Percentiles rank a stretch among this genome's conserved stretches.
phyloP scores from a whole-genome alignment of 345 rosid genomes.

The Erucastrum elatum region DNA sequence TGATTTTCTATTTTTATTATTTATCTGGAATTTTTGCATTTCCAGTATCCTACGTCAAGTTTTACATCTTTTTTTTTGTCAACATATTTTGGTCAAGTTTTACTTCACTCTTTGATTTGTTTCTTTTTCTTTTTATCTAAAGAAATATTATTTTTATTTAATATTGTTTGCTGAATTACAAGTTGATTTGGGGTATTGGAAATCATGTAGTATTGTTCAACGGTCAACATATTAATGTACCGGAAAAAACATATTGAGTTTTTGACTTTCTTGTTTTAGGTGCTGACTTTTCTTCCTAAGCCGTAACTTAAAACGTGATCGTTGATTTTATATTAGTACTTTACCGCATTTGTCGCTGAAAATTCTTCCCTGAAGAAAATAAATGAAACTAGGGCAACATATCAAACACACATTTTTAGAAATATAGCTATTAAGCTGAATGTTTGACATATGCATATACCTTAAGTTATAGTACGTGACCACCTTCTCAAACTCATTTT shows the following conservation, averaged over 20 bases:
- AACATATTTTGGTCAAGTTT: no score
- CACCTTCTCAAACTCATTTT: background rate
- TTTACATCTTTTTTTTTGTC: background rate
- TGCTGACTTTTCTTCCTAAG: constrained; percentile 10
- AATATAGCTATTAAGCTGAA: background rate
- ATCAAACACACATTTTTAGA: background rate
- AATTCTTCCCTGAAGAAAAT: background rate
- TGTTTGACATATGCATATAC: background rate
- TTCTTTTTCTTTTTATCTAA: background rate
- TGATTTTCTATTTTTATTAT: background rate
- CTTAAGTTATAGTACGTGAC: background rate
- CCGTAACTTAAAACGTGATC: constrained; percentile 13
- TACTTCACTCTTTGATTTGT: background rate
- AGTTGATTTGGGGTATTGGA: background rate
- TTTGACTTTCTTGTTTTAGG: constrained; percentile 11
- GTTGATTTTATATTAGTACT: background rate
- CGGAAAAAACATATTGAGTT: background rate
- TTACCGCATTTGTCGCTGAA: background rate
- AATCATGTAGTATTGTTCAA: background rate
- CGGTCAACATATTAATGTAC: constrained; percentile 13
- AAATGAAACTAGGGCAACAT: background rate
- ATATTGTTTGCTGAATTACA: constrained; percentile 4
- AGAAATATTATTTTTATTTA: background rate
- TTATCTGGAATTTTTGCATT: constrained; percentile 31
- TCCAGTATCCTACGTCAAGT: constrained; percentile 25